phyloP scores from a whole-genome alignment of 176 grass and related monocot genomes.

The Ananas comosus region DNA sequence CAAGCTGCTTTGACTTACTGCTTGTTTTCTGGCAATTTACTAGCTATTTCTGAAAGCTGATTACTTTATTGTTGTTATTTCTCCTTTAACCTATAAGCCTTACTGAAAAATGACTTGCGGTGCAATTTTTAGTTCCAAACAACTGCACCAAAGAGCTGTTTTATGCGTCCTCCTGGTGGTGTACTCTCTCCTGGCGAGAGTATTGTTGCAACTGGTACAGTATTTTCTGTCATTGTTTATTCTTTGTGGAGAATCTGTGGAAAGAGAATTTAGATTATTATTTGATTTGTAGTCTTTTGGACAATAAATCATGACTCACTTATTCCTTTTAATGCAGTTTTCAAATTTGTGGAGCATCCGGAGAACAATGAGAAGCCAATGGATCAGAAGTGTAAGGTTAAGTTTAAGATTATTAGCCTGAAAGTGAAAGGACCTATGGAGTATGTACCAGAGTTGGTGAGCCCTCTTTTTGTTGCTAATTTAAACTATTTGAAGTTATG shows the following conservation, averaged over 20 bases:
- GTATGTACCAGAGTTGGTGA: constrained; percentile 85
- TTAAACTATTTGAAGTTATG: too few relatives aligned
- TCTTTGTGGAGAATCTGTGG: constrained; percentile 7
- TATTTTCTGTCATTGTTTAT: constrained; percentile 10
- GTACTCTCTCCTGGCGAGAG: constrained; percentile 92
- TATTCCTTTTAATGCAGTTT: constrained; percentile 44
- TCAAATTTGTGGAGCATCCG: constrained; percentile 98
- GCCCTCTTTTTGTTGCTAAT: not conserved
- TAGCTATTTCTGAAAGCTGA: constrained; percentile 17
- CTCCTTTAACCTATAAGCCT: not conserved
- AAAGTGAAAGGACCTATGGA: constrained; percentile 97
- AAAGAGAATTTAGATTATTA: not conserved
- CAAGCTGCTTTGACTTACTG: too few relatives aligned
- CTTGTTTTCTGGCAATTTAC: not conserved
- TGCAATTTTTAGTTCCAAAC: constrained; percentile 83
- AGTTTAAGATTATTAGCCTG: constrained; percentile 99
- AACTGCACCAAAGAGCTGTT: constrained; percentile 94
- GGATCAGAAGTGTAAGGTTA: constrained; percentile 77
- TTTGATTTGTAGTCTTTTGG: not conserved
- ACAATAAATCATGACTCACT: constrained; percentile 9
- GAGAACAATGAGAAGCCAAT: constrained; percentile 88
- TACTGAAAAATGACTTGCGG: not conserved
- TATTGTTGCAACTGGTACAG: constrained; percentile 85
- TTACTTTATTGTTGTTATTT: constrained; percentile 12
- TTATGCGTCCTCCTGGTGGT: constrained; percentile 95